A percentile compares a stretch with the other conserved stretches of the same genome.
Evolutionary conservation across 345 rosid genomes (phyloP).

Genomic region (Sonneratia caseolaris): DNA sequence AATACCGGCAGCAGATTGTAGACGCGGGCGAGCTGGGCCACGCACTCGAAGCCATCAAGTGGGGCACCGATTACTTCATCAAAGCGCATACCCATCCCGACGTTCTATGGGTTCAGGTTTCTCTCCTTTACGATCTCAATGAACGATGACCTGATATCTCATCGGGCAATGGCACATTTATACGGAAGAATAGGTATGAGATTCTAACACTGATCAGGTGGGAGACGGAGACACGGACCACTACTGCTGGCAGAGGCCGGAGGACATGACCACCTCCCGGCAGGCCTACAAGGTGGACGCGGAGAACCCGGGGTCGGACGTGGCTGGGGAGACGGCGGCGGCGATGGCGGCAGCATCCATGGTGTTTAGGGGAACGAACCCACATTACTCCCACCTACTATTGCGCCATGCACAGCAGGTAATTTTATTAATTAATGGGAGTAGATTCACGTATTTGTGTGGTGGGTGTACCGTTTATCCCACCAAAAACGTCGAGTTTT

Average conservation of each 20-base stretch:
- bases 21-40: conserved; percentile 43
- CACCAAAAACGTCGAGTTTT: conserved; percentile 4
- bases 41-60: conserved; percentile 60
- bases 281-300: conserved; percentile 61
- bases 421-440: not conserved
- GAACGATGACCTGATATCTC: no score
- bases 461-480: not conserved
- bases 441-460: not conserved
- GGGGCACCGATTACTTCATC: conserved; percentile 90
- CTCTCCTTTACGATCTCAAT: not conserved
- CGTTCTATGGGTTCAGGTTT: conserved; percentile 53
- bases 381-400: conserved; percentile 59
- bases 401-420: conserved; percentile 64
- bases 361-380: conserved; percentile 57
- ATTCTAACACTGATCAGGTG: conserved; percentile 28
- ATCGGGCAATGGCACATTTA: no score
- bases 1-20: conserved; percentile 43
- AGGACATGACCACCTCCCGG: conserved; percentile 82
- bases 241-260: conserved; percentile 96
- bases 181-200: no score
- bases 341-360: conserved; percentile 85
- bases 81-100: conserved; percentile 58
- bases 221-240: conserved; percentile 90
- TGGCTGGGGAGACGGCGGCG: conserved; percentile 74
- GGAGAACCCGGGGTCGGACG: conserved; percentile 70